phyloP scores from a whole-genome alignment of 73 alveolate genomes.

The Stentor roeselii region DNA sequence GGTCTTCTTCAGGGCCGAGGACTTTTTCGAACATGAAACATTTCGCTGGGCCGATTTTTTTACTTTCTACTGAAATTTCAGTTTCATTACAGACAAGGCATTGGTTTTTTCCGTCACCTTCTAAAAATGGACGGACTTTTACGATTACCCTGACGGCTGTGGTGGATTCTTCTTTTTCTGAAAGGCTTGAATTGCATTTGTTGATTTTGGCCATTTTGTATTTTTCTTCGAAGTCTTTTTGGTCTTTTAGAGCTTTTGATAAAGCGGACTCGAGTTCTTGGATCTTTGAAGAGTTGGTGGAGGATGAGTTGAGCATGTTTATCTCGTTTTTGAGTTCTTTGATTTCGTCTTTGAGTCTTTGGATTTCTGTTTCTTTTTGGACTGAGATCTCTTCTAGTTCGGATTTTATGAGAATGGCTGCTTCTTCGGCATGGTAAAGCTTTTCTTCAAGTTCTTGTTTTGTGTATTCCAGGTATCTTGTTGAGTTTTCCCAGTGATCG shows the following conservation, averaged over 20 bases:
- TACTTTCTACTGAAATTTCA: background rate
- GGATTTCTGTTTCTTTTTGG: constrained; percentile 16
- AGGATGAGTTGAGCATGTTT: background rate
- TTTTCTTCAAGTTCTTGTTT: constrained; percentile 26
- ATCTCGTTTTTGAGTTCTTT: constrained; percentile 22
- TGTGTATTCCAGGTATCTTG: constrained; percentile 15
- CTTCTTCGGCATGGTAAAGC: constrained; percentile 30
- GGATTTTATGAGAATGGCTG: constrained; percentile 12
- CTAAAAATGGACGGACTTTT: background rate
- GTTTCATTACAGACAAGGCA: constrained; percentile 10
- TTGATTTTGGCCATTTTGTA: background rate
- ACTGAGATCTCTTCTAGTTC: constrained; percentile 21
- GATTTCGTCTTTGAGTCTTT: constrained; percentile 18
- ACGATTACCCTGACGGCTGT: constrained; percentile 6
- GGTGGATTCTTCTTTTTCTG: background rate
- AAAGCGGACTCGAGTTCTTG: background rate
- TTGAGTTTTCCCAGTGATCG: constrained; percentile 27
- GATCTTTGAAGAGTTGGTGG: background rate
- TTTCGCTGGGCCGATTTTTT: background rate
- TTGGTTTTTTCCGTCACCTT: background rate
- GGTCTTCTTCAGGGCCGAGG: background rate
- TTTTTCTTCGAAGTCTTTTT: background rate
- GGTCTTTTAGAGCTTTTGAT: background rate
- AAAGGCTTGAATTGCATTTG: too few species aligned
- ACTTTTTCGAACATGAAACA: background rate